Conservation (phyloP, 805 yeast species). For the Candida loeiensis region DNA sequence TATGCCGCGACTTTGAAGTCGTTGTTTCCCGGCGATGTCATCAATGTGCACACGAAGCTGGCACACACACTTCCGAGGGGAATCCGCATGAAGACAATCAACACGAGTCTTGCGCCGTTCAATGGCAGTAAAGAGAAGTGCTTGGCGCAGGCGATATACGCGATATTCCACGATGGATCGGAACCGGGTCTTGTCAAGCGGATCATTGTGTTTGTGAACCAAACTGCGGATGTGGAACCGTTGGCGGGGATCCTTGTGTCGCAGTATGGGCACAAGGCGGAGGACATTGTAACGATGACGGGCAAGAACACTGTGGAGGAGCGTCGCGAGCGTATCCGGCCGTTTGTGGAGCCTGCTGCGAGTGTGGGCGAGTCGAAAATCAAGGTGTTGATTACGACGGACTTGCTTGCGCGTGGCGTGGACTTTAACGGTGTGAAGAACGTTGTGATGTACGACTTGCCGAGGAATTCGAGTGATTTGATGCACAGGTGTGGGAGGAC, state of each 20-base stretch:
- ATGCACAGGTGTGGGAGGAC: slow-evolving; percentile 93
- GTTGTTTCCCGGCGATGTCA: slow-evolving; percentile 56
- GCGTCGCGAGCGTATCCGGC: slow-evolving; percentile 52
- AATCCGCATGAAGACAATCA: slow-evolving; percentile 69
- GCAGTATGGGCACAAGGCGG: slow-evolving; percentile 31
- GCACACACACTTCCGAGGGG: slow-evolving; percentile 81
- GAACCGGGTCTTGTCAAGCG: slow-evolving; percentile 76
- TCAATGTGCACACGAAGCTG: slow-evolving; percentile 70
- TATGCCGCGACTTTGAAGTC: slow-evolving; percentile 60
- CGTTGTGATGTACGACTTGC: slow-evolving; percentile 81
- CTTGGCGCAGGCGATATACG: slow-evolving; percentile 81
- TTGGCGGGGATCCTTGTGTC: slow-evolving; percentile 52
- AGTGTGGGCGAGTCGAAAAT: slow-evolving; percentile 38
- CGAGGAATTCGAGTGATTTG: slow-evolving; percentile 78
- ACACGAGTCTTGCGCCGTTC: slow-evolving; percentile 75
- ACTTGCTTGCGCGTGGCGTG: slow-evolving; percentile 83
- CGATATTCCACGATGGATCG: slow-evolving; percentile 78
- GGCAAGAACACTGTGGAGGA: slow-evolving; percentile 62
- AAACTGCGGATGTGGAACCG: slow-evolving; percentile 57
- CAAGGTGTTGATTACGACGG: slow-evolving; percentile 82
- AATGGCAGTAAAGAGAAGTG: slow-evolving; percentile 82
- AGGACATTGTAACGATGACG: slow-evolving; percentile 59
- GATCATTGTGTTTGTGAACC: slow-evolving; percentile 80
- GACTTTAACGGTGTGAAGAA: slow-evolving; percentile 81
- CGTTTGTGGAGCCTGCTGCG: slow-evolving; percentile 63